These are phyloP conservation scores for Parietichytrium sp. DNA, from an alignment of 108 stramenopile genomes.

Conservation along the genomic window DNA sequence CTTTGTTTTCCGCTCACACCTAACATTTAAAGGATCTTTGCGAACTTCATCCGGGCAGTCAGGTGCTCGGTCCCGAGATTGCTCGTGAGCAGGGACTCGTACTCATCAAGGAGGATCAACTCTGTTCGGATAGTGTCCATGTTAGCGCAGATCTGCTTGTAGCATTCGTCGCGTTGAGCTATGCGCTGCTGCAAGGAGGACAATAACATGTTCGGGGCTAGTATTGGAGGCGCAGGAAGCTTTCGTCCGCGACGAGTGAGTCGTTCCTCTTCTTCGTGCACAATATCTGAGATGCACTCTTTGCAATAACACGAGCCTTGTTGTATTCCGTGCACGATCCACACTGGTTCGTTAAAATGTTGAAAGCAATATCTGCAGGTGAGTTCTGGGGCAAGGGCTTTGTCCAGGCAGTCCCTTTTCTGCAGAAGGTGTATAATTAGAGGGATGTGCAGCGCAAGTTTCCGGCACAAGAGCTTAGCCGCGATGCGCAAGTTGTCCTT, in stretches of 20 bases:
- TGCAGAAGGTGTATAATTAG: neutral
- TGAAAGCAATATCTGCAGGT: slow-evolving; percentile 3
- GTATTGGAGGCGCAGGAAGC: neutral
- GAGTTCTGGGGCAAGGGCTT: neutral
- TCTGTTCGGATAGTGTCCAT: too few species aligned
- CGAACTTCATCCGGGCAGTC: too few species aligned
- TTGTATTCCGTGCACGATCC: neutral
- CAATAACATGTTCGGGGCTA: neutral
- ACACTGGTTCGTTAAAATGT: slow-evolving; percentile 1
- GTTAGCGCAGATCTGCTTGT: neutral
- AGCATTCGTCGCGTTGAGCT: neutral
- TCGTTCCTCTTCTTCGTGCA: neutral
- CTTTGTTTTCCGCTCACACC: too few species aligned
- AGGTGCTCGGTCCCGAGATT: too few species aligned
- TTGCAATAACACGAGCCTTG: neutral
- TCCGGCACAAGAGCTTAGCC: neutral
- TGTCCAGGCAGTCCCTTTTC: neutral
- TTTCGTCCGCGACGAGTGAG: neutral
- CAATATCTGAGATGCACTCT: too few species aligned
- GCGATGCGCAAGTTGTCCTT: neutral
- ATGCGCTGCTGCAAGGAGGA: neutral
- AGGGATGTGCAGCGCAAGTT: neutral
- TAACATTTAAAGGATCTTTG: too few species aligned
- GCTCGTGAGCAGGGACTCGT: too few species aligned
- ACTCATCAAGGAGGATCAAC: too few species aligned